Conservation (phyloP, 345 rosid genomes). For the Arabis alpina region DNA sequence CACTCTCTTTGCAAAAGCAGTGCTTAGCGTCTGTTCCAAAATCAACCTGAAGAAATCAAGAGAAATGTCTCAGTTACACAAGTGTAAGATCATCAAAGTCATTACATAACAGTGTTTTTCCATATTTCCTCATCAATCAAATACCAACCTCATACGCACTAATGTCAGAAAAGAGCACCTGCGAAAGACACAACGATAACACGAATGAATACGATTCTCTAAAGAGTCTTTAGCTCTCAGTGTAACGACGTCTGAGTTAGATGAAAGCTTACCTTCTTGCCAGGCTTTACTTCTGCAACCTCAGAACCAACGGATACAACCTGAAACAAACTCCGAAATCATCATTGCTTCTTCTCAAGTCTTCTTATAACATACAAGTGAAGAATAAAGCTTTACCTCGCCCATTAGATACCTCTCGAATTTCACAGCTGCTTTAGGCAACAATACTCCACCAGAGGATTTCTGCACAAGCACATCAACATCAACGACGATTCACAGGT, state of each 20-base stretch:
- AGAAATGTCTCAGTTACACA: not conserved
- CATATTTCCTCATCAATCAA: not conserved
- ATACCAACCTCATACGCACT: conserved; percentile 72
- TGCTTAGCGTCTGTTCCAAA: conserved; percentile 68
- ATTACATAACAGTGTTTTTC: not conserved
- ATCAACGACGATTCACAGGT: not conserved
- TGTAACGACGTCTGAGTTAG: not conserved
- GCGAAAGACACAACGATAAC: conserved; percentile 25
- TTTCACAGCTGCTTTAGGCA: conserved; percentile 84
- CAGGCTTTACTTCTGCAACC: conserved; percentile 60
- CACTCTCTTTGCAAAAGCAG: conserved; percentile 75
- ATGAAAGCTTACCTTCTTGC: conserved; percentile 63
- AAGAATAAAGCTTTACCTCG: conserved; percentile 54
- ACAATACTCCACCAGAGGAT: conserved; percentile 80
- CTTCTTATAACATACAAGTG: not conserved
- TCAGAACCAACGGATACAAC: conserved; percentile 71
- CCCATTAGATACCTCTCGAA: conserved; percentile 78
- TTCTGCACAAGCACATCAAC: conserved; percentile 47
- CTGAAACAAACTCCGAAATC: conserved; percentile 39
- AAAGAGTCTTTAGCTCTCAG: too few relatives aligned
- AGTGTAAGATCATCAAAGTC: not conserved
- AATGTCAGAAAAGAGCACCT: conserved; percentile 83
- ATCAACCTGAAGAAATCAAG: conserved; percentile 53
- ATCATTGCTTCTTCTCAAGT: not conserved
- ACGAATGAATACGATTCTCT: too few relatives aligned